Evolutionary conservation across 192 early-diverging fungal genomes (phyloP), one percentile per base, ranked within the genome.

Genomic region (Umbelopsis vinacea): DNA sequence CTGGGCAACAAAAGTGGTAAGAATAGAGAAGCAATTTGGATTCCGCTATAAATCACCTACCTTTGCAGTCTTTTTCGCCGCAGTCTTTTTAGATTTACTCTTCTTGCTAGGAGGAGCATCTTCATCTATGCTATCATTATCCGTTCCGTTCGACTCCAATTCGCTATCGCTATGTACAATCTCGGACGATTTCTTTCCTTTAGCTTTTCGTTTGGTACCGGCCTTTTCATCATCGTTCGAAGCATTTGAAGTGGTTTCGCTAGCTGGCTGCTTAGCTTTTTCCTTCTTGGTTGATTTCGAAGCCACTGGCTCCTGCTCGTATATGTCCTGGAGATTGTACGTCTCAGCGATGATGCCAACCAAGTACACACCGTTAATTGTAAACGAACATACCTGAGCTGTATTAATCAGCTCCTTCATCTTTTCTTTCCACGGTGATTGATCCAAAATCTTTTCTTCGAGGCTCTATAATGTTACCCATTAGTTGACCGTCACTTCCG

Each of bases 361-460:
- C 48, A n/a, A 50, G 5, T 0, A 6, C 0, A 26, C 53, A 29
- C 17, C 9, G 0, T 22, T 15, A 54, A 23, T 26, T 55, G 8
- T 12, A 17, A 38, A 1, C 5, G 4, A 37, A 37, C 14, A 19
- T 63, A 63, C 57, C 35, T 63, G 57, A 19, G 57, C 57, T 17
- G 33, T 29, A 63, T 63, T 63, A 26, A 63, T 63, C 26, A 63
- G 7, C 35, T 63, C 29, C 33, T 63, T 63, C 57, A 63, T 63
- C 57, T 63, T 63, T 37, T 17, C 33, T 33, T 63, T 63, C 57
- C 57, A 63, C 1, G 57, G 57, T 17, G 17, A 17, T 37, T 63
- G 57, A 63, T 63, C 57, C 33, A 63, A 63, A 29, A 63, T 63
- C 17, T 63, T 63, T 29, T 63, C 57, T 35, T 63, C 57, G 4